Conservation (phyloP, 371 early-diverging fungal genomes). For the Umbelopsis sp. region DNA sequence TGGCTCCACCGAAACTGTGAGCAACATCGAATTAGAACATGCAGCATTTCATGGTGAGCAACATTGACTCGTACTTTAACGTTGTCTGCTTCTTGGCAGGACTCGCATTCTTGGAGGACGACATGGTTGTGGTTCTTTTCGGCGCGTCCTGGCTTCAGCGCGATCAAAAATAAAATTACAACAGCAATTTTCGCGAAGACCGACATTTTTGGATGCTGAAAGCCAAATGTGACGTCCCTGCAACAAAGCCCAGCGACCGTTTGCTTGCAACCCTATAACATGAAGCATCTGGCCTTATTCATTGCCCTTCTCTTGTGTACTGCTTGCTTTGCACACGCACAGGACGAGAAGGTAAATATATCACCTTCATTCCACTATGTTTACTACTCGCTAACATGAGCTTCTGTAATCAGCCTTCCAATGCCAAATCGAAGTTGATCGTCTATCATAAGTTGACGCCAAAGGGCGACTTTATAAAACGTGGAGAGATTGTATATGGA, state of each 20-base stretch:
- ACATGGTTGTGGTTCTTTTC: not conserved
- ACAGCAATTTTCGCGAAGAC: not conserved
- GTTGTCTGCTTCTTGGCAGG: slow-evolving; percentile 3
- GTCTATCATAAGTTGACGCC: slow-evolving; percentile 11
- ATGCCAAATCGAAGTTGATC: slow-evolving; percentile 2
- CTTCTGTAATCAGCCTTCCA: not conserved
- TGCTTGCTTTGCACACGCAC: not conserved
- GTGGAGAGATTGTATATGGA: slow-evolving; percentile 34
- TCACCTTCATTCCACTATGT: not conserved
- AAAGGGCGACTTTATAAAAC: slow-evolving; percentile 32
- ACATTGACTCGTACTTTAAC: not conserved
- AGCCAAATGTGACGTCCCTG: too few relatives aligned
- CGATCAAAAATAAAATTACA: not conserved
- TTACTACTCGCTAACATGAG: not conserved
- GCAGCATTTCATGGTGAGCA: not conserved
- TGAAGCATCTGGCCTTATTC: not conserved
- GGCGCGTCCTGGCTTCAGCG: not conserved
- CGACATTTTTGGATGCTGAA: too few relatives aligned
- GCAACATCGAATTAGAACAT: not conserved
- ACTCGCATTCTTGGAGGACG: slow-evolving; percentile 16
- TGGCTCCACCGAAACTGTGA: not conserved
- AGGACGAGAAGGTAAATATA: not conserved
- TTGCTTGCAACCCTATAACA: too few relatives aligned
- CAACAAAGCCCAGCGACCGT: too few relatives aligned
- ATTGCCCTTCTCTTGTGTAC: not conserved